phyloP scores from a whole-genome alignment of 2,329 filamentous ascomycete genomes.

The Scedosporium aurantiacum region DNA sequence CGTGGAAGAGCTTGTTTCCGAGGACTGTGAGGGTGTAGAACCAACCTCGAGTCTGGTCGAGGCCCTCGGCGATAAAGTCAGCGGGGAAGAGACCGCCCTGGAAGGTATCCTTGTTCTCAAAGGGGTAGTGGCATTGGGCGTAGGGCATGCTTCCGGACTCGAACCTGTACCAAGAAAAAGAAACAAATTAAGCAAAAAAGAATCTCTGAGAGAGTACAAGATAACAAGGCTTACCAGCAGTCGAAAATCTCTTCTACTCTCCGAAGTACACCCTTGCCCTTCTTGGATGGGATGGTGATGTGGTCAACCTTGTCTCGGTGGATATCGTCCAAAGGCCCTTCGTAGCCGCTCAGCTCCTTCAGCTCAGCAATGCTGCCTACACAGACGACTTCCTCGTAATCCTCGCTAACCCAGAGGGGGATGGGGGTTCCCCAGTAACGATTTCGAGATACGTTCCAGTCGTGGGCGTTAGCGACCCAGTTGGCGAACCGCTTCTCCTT shows the following conservation, averaged over 20 bases:
- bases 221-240: conserved; percentile 13
- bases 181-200: neutral
- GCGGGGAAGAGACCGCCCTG: conserved; percentile 14
- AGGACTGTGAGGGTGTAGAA: conserved; percentile 18
- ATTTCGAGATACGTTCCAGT: conserved; percentile 16
- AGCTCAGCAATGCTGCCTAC: conserved; percentile 16
- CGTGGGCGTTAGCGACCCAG: conserved; percentile 15
- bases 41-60: conserved; percentile 19
- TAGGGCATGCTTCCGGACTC: conserved; percentile 18
- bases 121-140: conserved; percentile 16
- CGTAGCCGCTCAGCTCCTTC: conserved; percentile 14
- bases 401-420: conserved; percentile 17
- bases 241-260: conserved; percentile 18
- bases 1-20: conserved; percentile 15
- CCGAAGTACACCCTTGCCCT: conserved; percentile 15
- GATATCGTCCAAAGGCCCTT: conserved; percentile 13
- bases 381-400: conserved; percentile 16
- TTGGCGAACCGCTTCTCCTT: conserved; percentile 18
- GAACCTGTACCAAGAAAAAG: conserved; percentile 10
- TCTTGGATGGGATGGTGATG: conserved; percentile 16
- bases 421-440: conserved; percentile 17
- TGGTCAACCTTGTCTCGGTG: conserved; percentile 17
- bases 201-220: neutral
- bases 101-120: conserved; percentile 15
- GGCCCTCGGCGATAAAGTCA: conserved; percentile 18